Evolutionary conservation across 176 grass and related monocot species (phyloP), one percentile per base, ranked within the genome.

Genomic region (Pontederia paniculata): DNA sequence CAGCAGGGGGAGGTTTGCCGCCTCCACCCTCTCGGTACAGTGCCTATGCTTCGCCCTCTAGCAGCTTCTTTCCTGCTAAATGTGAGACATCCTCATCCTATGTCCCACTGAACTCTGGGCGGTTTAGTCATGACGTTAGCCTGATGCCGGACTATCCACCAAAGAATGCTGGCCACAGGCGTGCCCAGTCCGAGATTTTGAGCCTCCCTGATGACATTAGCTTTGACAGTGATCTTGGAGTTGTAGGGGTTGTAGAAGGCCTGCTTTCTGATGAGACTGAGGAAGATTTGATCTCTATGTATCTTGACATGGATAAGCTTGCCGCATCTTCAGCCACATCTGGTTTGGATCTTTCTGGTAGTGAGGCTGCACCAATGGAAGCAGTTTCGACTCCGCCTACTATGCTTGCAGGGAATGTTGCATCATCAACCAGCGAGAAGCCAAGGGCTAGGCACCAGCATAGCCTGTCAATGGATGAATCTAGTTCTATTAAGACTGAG

Each of bases 381-480:
- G 8, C 21, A 22, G 4, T 16, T 18, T 16, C 57, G 23, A 18
- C 28, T 52, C 44, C 17, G 4, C 48, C 28, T 62, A 17, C 48
- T 53, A 10, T 4, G 11, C 57, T 61, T n/a, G 12, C 28, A n/a
- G 57, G 61, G 25, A 62, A 52, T n/a, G 23, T 21, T 22, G 17
- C 46, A 12, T 31, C 47, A 9, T 12, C 16, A 21, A 53, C 57
- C 2, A 62, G 48, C 44, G 69, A 72, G 57, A 62, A 17, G 17
- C 66, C 73, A 21, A 79, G 87, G 70, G 58, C 76, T 11, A 88
- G 81, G 74, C 94, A 98, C 65, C 86, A 88, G 46, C 80, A 98
- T 63, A 98, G 87, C 80, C 94, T 82, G 70, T 98, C 94, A 53
- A 83, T 98, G 83, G 94, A 98, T 42, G 83, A 75, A 56, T 87